A percentile compares a stretch with the other conserved stretches of the same genome.
Conservation (phyloP, 768 basidiomycete species). For the Suillus spraguei region DNA sequence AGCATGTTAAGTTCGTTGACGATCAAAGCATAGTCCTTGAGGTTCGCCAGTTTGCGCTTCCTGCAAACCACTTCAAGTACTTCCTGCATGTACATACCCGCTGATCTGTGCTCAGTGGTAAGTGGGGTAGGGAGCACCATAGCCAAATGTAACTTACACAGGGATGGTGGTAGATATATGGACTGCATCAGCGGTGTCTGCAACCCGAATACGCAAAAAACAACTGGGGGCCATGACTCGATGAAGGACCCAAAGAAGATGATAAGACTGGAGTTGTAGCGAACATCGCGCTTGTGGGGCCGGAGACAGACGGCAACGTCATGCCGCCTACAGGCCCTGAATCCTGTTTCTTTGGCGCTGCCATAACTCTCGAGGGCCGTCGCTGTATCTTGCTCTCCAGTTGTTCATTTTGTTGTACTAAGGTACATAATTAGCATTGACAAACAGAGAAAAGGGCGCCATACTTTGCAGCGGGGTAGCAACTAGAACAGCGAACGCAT, state of each 20-base stretch:
- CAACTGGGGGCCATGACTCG: conserved; percentile 76
- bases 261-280: conserved; percentile 59
- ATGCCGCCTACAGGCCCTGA: conserved; percentile 42
- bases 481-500: conserved; percentile 86
- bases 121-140: not conserved
- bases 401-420: conserved; percentile 76
- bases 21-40: conserved; percentile 84
- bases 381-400: conserved; percentile 83
- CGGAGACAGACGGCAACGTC: conserved; percentile 38
- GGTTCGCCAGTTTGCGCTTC: conserved; percentile 63
- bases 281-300: conserved; percentile 46
- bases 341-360: conserved; percentile 60
- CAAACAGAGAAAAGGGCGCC: conserved; percentile 19
- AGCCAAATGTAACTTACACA: conserved; percentile 59
- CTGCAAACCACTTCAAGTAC: conserved; percentile 84
- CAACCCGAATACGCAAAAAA: conserved; percentile 81
- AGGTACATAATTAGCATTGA: conserved; percentile 7
- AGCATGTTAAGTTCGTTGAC: conserved; percentile 63
- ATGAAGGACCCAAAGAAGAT: conserved; percentile 69
- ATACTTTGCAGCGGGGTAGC: conserved; percentile 71
- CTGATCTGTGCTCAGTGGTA: conserved; percentile 49
- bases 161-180: conserved; percentile 90
- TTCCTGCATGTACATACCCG: conserved; percentile 97
- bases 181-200: conserved; percentile 78
- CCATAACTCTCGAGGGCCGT: conserved; percentile 67